Evolutionary conservation across 1,139 yeast species (phyloP), one percentile per base, ranked within the genome.

Genomic region (Suhomyces atakaporum): DNA sequence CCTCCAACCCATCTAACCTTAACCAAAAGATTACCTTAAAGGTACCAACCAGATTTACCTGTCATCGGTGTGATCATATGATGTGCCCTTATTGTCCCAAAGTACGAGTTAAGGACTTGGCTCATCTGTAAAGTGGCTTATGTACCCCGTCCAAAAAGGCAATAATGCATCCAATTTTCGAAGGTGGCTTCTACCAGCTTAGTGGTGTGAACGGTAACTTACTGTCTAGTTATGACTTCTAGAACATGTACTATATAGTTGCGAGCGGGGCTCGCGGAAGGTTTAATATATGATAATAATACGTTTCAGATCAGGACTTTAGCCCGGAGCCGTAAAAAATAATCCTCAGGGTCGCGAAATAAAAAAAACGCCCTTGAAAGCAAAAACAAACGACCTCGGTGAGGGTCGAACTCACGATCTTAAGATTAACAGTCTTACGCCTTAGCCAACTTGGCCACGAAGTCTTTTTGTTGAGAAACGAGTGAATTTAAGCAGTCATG

Each of bases 401-500:
- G 69, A 64, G 69, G 69, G 53, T 63, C 62, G 69, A 63, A 63
- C 69, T 63, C 68, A 61, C 69, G 69, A 61, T 63, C 69, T 63
- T 54, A 62, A 59, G 69, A 66, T 62, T 69, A 70, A 69, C 75
- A 70, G 76, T 69, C 75, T 68, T 63, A 69, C 75, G 75, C 76
- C 75, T 72, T 70, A 70, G 58, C 76, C 76, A 70, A 58, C 75
- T 70, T 69, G 75, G 76, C 76, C 76, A 69, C 74, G 74, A 63
- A 69, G 73, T 69, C 75, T 6, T 19, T 18, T 30, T 27, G 16
- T 27, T 28, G 31, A 7, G 18, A 3, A 26, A n/a, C n/a, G n/a
- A n/a, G n/a, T n/a, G n/a, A n/a, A n/a, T n/a, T n/a, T n/a, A n/a
- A n/a, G n/a, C n/a, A n/a, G n/a, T n/a, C n/a, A n/a, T n/a, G n/a